A percentile compares a stretch with the other conserved stretches of the same genome.
Conservation (phyloP, 495 filamentous ascomycete species). For the Neurospora intermedia region DNA sequence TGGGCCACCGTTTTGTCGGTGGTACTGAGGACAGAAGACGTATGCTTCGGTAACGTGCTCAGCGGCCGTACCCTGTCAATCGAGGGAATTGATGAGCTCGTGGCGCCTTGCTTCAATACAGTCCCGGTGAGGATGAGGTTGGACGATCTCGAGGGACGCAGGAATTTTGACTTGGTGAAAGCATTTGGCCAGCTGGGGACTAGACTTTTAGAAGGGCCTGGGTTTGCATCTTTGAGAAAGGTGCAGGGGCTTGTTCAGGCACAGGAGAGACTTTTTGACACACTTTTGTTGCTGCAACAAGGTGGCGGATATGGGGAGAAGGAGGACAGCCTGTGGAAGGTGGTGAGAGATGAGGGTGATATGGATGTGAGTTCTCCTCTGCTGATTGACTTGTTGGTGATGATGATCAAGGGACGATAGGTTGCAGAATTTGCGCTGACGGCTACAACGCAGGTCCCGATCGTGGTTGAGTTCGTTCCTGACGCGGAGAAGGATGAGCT, state of each 20-base stretch:
- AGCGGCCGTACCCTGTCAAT: constrained; percentile 58
- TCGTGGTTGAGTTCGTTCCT: constrained; percentile 61
- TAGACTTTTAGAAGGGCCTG: not conserved
- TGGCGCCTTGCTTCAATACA: constrained; percentile 85
- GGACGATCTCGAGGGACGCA: constrained; percentile 14
- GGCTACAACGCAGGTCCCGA: constrained; percentile 31
- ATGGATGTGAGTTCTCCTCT: constrained; percentile 52
- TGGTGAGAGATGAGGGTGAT: constrained; percentile 54
- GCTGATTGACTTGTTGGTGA: not conserved
- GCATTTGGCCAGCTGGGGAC: constrained; percentile 31
- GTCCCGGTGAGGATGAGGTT: constrained; percentile 59
- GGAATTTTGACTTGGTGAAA: constrained; percentile 42
- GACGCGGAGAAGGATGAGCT: constrained; percentile 9
- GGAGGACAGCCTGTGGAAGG: constrained; percentile 42
- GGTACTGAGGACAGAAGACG: constrained; percentile 41
- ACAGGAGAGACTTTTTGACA: constrained; percentile 50
- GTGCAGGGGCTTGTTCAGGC: not conserved
- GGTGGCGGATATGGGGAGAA: constrained; percentile 2
- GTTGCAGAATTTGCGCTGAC: not conserved
- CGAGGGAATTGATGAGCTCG: constrained; percentile 54
- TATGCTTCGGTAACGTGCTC: constrained; percentile 78
- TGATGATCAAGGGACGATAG: not conserved
- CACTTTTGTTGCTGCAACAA: constrained; percentile 62
- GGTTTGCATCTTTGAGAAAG: not conserved
- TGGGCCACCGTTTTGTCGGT: constrained; percentile 53